Percentiles rank a stretch among this genome's conserved stretches.
Evolutionary conservation across 306 rosid genomes (phyloP).

Genomic region (Castanea sativa): DNA sequence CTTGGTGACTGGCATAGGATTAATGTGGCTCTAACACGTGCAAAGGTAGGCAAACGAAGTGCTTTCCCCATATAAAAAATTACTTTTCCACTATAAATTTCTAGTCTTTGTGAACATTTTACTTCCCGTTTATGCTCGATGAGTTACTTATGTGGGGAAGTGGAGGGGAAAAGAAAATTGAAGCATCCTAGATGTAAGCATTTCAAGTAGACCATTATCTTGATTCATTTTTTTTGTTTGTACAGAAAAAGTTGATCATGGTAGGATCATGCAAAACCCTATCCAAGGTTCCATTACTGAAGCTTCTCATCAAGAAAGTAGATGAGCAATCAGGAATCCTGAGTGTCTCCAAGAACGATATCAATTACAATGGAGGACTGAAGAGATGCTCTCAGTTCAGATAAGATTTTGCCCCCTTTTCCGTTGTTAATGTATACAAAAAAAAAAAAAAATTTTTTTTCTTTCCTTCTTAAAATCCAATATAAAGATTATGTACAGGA

Average conservation of each 20-base stretch:
- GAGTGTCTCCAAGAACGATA: slow-evolving; percentile 52
- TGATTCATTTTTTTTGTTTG: slow-evolving; percentile 12
- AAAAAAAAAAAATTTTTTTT: not conserved
- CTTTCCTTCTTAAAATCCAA: not conserved
- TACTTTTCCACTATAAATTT: not conserved
- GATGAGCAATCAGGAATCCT: slow-evolving; percentile 78
- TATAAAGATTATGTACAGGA: not conserved
- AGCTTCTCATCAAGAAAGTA: slow-evolving; percentile 82
- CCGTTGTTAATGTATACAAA: not conserved
- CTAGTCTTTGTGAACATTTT: not conserved
- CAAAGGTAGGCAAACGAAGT: slow-evolving; percentile 49
- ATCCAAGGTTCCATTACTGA: slow-evolving; percentile 67
- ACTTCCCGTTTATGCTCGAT: not conserved
- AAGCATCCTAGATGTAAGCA: not conserved
- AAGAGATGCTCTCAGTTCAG: slow-evolving; percentile 54
- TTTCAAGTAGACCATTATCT: not conserved
- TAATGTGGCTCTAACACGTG: slow-evolving; percentile 93
- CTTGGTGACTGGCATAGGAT: slow-evolving; percentile 98
- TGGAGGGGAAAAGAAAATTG: not conserved
- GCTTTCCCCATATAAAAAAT: not conserved
- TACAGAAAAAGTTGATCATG: slow-evolving; percentile 87
- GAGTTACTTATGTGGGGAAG: not conserved
- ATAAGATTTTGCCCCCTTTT: slow-evolving; percentile 6
- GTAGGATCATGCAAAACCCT: slow-evolving; percentile 84
- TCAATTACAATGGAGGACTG: slow-evolving; percentile 38